A percentile compares a stretch with the other conserved stretches of the same genome.
Evolutionary conservation across 768 basidiomycete species (phyloP).

Genomic region (Crepidotus variabilis): DNA sequence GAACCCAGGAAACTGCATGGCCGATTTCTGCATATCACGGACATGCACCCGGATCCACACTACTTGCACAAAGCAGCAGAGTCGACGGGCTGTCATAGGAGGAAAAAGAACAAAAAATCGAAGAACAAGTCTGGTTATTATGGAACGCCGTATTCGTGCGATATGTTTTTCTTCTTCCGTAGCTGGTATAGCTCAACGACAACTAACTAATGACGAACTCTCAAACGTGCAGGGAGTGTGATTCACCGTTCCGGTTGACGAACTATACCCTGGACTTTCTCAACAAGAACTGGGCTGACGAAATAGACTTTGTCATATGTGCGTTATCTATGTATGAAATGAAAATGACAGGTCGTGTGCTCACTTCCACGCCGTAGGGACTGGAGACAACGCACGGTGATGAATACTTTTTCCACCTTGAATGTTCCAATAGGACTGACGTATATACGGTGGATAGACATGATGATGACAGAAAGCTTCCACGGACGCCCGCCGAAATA

Average conservation of each 20-base stretch:
- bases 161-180: slow-evolving; percentile 8
- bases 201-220: not conserved
- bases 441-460: slow-evolving; percentile 43
- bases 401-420: not conserved
- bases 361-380: slow-evolving; percentile 43
- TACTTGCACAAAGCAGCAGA: slow-evolving; percentile 51
- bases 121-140: slow-evolving; percentile 52
- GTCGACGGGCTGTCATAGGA: slow-evolving; percentile 68
- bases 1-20: slow-evolving; percentile 55
- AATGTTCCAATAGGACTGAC: slow-evolving; percentile 4
- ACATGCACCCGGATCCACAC: slow-evolving; percentile 78
- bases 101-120: slow-evolving; percentile 48
- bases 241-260: slow-evolving; percentile 75
- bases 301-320: slow-evolving; percentile 92
- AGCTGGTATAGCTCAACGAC: not conserved
- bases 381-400: slow-evolving; percentile 72
- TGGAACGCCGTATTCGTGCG: slow-evolving; percentile 68
- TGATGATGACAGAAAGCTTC: slow-evolving; percentile 79
- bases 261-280: slow-evolving; percentile 82
- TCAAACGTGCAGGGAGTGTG: slow-evolving; percentile 76
- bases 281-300: slow-evolving; percentile 72
- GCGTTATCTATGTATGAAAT: slow-evolving; percentile 20
- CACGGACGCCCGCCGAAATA: slow-evolving; percentile 79
- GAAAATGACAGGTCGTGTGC: slow-evolving; percentile 2
- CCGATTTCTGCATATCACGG: slow-evolving; percentile 79